phyloP scores from a whole-genome alignment of 2,329 filamentous ascomycete species.

The Trichophyton schoenleinii region DNA sequence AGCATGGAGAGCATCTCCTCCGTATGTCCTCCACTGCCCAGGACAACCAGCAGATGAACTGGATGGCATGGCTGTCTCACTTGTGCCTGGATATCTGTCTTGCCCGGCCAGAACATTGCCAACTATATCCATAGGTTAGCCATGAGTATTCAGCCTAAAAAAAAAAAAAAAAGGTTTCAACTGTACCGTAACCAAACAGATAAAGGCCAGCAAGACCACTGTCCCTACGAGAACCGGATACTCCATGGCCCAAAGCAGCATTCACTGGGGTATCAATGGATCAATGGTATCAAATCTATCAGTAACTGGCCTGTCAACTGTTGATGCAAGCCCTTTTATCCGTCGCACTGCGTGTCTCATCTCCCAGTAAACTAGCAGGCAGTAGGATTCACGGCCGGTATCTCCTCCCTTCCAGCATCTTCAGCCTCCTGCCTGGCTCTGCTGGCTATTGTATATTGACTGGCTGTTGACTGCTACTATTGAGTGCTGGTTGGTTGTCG shows the following conservation, averaged over 20 bases:
- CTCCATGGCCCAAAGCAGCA: neutral
- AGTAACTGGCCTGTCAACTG: neutral
- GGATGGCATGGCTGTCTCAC: slow-evolving; percentile 16
- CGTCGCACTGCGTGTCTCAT: neutral
- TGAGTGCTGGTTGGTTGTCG: neutral
- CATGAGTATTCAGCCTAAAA: slow-evolving; percentile 16
- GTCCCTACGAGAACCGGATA: neutral
- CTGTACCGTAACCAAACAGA: slow-evolving; percentile 15
- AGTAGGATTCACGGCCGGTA: neutral
- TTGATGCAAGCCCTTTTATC: neutral
- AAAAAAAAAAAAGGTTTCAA: slow-evolving; percentile 20
- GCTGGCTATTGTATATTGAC: too few relatives aligned
- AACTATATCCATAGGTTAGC: neutral
- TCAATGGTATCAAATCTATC: neutral
- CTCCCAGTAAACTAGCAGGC: neutral
- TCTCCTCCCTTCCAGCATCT: neutral
- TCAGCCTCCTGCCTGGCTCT: neutral
- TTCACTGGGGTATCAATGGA: neutral
- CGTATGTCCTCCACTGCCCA: slow-evolving; percentile 89
- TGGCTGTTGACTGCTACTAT: too few relatives aligned
- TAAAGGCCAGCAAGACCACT: slow-evolving; percentile 15
- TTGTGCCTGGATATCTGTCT: neutral
- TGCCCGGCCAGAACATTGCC: neutral
- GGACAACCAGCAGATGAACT: slow-evolving; percentile 61
- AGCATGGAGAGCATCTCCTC: slow-evolving; percentile 88